Conservation (phyloP, 208 protist genomes). For the Porcisia deanei region DNA sequence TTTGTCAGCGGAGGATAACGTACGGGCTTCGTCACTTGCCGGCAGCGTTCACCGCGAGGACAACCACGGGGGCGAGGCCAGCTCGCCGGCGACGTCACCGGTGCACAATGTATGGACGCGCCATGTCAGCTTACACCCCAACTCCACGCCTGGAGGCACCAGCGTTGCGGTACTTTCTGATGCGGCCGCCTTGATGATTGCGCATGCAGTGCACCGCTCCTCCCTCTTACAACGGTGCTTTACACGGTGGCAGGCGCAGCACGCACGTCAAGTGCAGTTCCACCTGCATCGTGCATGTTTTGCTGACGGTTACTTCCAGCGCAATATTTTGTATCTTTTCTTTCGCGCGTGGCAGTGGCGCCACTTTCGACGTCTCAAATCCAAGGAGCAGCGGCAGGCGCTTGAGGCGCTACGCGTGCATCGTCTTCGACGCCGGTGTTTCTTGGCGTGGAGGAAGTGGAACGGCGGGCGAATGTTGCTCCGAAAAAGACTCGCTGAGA, state of each 20-base stretch:
- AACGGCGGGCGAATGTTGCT: not conserved
- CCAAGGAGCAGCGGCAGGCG: not conserved
- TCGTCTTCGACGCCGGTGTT: not conserved
- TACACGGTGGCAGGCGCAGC: constrained; percentile 24
- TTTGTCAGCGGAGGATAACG: not conserved
- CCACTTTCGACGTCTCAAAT: not conserved
- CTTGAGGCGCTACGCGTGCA: not conserved
- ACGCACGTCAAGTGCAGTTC: not conserved
- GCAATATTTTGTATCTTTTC: constrained; percentile 40
- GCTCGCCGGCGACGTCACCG: not conserved
- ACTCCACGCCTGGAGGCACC: not conserved
- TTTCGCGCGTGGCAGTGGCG: constrained; percentile 74
- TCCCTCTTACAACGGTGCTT: constrained; percentile 23
- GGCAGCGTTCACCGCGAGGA: not conserved
- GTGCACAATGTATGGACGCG: constrained; percentile 13
- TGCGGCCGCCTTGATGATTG: constrained; percentile 35
- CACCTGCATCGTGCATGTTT: constrained; percentile 26
- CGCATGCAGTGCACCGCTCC: constrained; percentile 37
- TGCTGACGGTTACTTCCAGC: constrained; percentile 38
- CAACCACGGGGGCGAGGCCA: not conserved
- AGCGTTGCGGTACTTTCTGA: constrained; percentile 18
- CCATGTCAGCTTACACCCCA: constrained; percentile 5
- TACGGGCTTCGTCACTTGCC: not conserved
- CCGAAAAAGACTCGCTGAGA: not conserved
- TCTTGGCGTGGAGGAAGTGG: constrained; percentile 15